A percentile compares a stretch with the other conserved stretches of the same genome.
Evolutionary conservation across 495 filamentous ascomycete genomes (phyloP).

Genomic region (Hypoxylon cercidicola): DNA sequence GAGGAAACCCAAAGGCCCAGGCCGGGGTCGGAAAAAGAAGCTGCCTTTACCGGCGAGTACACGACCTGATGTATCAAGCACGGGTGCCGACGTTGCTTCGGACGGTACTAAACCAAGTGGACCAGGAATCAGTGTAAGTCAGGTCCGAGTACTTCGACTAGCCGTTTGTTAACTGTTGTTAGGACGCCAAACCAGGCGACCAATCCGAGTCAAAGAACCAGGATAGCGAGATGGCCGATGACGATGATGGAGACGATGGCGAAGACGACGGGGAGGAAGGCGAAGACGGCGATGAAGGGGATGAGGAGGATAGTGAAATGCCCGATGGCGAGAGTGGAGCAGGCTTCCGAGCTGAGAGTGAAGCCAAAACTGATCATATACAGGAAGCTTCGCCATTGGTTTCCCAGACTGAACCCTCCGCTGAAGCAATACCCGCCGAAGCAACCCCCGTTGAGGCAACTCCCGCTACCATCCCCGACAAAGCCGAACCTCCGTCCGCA

Average conservation of each 20-base stretch:
- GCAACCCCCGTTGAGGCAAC: slow-evolving; percentile 23
- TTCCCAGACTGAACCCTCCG: slow-evolving; percentile 9
- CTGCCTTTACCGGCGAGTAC: slow-evolving; percentile 58
- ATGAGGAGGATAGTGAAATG: slow-evolving; percentile 47
- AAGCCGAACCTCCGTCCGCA: slow-evolving; percentile 31
- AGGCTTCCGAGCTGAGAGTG: slow-evolving; percentile 38
- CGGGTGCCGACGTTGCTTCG: slow-evolving; percentile 42
- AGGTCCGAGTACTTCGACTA: slow-evolving; percentile 34
- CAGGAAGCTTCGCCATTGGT: slow-evolving; percentile 31
- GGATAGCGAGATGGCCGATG: slow-evolving; percentile 63
- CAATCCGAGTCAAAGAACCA: slow-evolving; percentile 53
- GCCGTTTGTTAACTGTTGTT: slow-evolving; percentile 53
- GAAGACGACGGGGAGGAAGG: slow-evolving; percentile 53
- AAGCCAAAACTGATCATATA: slow-evolving; percentile 41
- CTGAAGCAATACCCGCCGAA: slow-evolving; percentile 20
- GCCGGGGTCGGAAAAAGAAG: slow-evolving; percentile 73
- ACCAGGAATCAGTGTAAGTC: slow-evolving; percentile 29
- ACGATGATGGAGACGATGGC: slow-evolving; percentile 53
- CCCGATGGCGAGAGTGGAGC: slow-evolving; percentile 39
- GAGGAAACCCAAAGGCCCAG: slow-evolving; percentile 75
- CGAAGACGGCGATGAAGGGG: slow-evolving; percentile 49
- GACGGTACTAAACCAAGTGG: slow-evolving; percentile 27
- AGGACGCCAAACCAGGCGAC: slow-evolving; percentile 55
- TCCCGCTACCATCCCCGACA: slow-evolving; percentile 27
- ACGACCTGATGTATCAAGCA: slow-evolving; percentile 50